phyloP scores from a whole-genome alignment of 2,329 filamentous ascomycete species.

The Calonectria henricotiae region DNA sequence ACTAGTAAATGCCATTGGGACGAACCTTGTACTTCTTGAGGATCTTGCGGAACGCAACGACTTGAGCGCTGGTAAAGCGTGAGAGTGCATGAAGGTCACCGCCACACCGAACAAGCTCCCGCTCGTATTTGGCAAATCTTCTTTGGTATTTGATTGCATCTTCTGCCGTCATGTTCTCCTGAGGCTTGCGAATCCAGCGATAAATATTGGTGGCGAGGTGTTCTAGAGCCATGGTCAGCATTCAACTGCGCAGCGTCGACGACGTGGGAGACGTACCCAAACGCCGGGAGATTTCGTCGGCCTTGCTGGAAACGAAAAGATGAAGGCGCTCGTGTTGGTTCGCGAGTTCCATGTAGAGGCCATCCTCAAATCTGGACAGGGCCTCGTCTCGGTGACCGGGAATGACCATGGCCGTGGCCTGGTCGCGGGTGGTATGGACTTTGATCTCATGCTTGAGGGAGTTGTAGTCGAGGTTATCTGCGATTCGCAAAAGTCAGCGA shows the following conservation, averaged over 20 bases:
- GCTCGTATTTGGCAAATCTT: constrained; percentile 70
- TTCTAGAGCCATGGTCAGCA: constrained; percentile 56
- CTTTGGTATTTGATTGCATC: constrained; percentile 66
- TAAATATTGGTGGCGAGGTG: constrained; percentile 67
- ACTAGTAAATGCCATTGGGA: constrained; percentile 2
- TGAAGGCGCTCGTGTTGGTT: constrained; percentile 84
- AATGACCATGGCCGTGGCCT: constrained; percentile 80
- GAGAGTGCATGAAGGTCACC: constrained; percentile 81
- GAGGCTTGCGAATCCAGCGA: constrained; percentile 62
- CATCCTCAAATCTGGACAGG: constrained; percentile 77
- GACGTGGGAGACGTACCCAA: constrained; percentile 68
- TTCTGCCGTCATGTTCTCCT: constrained; percentile 50
- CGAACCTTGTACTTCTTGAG: constrained; percentile 83
- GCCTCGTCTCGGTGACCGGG: constrained; percentile 77
- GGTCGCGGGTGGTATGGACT: constrained; percentile 80
- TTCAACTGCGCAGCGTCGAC: not conserved
- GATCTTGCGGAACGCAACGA: constrained; percentile 85
- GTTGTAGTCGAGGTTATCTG: constrained; percentile 92
- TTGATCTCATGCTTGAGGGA: constrained; percentile 90
- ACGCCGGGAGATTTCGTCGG: constrained; percentile 82
- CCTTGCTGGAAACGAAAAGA: constrained; percentile 85
- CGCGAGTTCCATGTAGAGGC: constrained; percentile 80
- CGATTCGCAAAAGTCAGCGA: constrained; percentile 30
- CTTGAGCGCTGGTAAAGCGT: constrained; percentile 82
- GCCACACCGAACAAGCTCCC: constrained; percentile 72